phyloP scores from a whole-genome alignment of 768 basidiomycete species.

The Serendipita vermifera region DNA sequence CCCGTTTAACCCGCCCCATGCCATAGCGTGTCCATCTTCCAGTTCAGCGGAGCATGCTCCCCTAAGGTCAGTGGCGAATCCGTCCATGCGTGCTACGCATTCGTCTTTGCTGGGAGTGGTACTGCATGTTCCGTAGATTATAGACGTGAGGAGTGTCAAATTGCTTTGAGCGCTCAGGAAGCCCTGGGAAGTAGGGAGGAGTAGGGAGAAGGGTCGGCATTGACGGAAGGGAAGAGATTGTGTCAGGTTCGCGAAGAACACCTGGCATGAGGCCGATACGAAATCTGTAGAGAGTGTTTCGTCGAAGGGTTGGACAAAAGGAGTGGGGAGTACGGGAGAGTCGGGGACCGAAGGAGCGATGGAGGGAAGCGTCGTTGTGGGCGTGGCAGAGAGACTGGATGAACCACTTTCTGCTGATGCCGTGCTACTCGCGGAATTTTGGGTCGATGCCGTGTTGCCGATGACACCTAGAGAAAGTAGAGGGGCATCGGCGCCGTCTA shows the following conservation, averaged over 20 bases:
- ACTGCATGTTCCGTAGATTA: slow-evolving; percentile 74
- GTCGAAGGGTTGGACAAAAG: slow-evolving; percentile 69
- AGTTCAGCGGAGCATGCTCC: slow-evolving; percentile 46
- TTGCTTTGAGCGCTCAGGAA: slow-evolving; percentile 48
- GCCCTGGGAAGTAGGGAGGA: slow-evolving; percentile 39
- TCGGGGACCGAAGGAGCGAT: slow-evolving; percentile 36
- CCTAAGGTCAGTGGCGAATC: slow-evolving; percentile 41
- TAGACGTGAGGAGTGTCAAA: slow-evolving; percentile 45
- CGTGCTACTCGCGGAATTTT: no score
- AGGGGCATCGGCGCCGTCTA: neutral
- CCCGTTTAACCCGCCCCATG: slow-evolving; percentile 44
- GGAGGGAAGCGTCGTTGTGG: no score
- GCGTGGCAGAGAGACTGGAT: no score
- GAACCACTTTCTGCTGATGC: no score
- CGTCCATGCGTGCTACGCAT: slow-evolving; percentile 55
- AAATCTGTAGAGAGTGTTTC: slow-evolving; percentile 47
- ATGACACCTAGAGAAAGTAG: neutral
- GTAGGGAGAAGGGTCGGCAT: slow-evolving; percentile 66
- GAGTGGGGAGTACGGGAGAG: slow-evolving; percentile 46
- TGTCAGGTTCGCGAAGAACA: slow-evolving; percentile 70
- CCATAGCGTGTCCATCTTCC: slow-evolving; percentile 36
- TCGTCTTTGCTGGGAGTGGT: slow-evolving; percentile 35
- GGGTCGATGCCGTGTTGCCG: no score
- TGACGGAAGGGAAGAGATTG: slow-evolving; percentile 42
- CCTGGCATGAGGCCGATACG: slow-evolving; percentile 46